Conservation (phyloP, 2,329 filamentous ascomycete species). For the Venturia oleaginea region DNA sequence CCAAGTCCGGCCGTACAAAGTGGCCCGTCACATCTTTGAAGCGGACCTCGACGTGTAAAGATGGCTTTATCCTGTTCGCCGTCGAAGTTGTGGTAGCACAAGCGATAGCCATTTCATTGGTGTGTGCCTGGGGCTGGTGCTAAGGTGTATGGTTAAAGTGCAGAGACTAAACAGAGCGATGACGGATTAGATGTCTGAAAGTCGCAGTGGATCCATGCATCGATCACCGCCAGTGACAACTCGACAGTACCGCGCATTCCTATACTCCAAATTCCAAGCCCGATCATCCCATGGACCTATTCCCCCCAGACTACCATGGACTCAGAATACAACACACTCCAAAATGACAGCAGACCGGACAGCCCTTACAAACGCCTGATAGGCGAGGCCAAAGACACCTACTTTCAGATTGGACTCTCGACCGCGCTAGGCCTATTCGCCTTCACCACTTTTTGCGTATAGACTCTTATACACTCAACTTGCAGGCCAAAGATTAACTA, state of each 20-base stretch:
- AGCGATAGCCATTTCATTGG: neutral
- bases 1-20: conserved; percentile 16
- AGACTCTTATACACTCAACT: conserved; percentile 20
- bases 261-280: neutral
- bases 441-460: conserved; percentile 68
- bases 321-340: neutral
- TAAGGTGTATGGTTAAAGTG: neutral
- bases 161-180: neutral
- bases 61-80: conserved; percentile 5
- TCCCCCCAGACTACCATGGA: neutral
- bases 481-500: conserved; percentile 19
- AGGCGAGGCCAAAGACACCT: conserved; percentile 34
- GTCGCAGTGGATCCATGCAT: neutral
- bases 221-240: neutral
- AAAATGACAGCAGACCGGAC: neutral
- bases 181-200: neutral
- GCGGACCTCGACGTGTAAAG: conserved; percentile 32
- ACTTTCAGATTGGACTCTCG: conserved; percentile 63
- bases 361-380: conserved; percentile 1
- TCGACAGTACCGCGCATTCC: neutral
- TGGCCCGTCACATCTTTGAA: conserved; percentile 20
- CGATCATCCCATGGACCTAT: neutral
- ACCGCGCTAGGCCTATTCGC: conserved; percentile 59
- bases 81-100: neutral
- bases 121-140: neutral